These are phyloP conservation scores for Drosera capensis DNA, from an alignment of 148 eudicot species.

Conservation along the genomic window DNA sequence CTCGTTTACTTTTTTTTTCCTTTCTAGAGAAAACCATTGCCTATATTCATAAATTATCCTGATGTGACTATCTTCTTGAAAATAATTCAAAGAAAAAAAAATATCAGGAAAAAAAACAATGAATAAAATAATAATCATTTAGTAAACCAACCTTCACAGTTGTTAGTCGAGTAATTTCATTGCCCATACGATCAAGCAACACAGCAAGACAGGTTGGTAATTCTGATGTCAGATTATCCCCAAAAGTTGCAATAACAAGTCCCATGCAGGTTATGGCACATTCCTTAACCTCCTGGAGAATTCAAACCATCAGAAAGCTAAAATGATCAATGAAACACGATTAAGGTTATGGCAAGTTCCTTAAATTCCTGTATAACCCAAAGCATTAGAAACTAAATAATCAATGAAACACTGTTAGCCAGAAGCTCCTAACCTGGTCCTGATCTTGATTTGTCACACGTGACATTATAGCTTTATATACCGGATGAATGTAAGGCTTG, in stretches of 20 bases:
- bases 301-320: not conserved
- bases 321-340: not conserved
- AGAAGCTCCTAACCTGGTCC: constrained; percentile 50
- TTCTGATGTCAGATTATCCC: constrained; percentile 67
- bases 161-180: constrained; percentile 94
- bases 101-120: not conserved
- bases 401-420: not conserved
- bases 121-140: not conserved
- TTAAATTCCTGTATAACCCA: not conserved
- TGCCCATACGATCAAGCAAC: constrained; percentile 97
- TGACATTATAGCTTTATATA: constrained; percentile 76
- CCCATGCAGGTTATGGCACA: constrained; percentile 99
- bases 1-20: too few species aligned
- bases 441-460: constrained; percentile 99
- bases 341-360: not conserved
- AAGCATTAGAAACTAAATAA: not conserved
- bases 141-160: constrained; percentile 73
- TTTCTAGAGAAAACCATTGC: too few species aligned
- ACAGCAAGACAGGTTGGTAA: constrained; percentile 89
- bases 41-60: too few species aligned
- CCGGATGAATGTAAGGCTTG: constrained; percentile 68
- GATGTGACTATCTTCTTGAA: not conserved
- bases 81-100: not conserved
- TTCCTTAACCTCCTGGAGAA: constrained; percentile 81
- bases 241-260: constrained; percentile 82